These are phyloP conservation scores for Populus tomentosa DNA, from an alignment of 441 rosid genomes.

Conservation along the genomic window DNA sequence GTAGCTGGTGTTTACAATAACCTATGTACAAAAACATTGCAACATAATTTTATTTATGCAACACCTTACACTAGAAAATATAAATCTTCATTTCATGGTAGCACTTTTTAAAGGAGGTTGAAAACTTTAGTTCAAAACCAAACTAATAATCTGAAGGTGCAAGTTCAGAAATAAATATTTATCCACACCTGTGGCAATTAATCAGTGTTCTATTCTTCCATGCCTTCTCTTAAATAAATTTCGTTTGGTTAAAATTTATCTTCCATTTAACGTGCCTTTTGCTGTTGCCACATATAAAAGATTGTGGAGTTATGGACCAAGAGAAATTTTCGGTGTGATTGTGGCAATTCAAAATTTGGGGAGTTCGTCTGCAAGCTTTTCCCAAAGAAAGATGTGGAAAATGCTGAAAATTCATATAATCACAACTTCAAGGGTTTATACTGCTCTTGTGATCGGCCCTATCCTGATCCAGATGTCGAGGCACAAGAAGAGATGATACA, in stretches of 20 bases:
- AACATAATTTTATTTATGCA: no score
- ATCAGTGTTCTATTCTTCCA: background rate
- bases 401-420: conserved; percentile 27
- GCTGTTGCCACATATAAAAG: conserved; percentile 33
- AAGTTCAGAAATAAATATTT: background rate
- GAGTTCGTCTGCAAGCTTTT: conserved; percentile 72
- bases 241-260: background rate
- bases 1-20: background rate
- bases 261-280: conserved; percentile 4
- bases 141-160: background rate
- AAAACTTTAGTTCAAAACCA: background rate
- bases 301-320: conserved; percentile 96
- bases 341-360: conserved; percentile 90
- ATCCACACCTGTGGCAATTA: background rate
- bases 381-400: conserved; percentile 72
- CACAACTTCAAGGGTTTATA: conserved; percentile 71
- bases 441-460: conserved; percentile 75
- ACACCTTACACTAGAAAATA: background rate
- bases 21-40: background rate
- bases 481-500: conserved; percentile 98
- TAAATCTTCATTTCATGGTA: background rate
- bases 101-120: background rate
- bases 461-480: conserved; percentile 85
- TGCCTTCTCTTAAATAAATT: background rate
- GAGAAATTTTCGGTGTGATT: conserved; percentile 82